Evolutionary conservation across 2,329 filamentous ascomycete genomes (phyloP).

Genomic region (Dryadomyces quercus-mongolicae): DNA sequence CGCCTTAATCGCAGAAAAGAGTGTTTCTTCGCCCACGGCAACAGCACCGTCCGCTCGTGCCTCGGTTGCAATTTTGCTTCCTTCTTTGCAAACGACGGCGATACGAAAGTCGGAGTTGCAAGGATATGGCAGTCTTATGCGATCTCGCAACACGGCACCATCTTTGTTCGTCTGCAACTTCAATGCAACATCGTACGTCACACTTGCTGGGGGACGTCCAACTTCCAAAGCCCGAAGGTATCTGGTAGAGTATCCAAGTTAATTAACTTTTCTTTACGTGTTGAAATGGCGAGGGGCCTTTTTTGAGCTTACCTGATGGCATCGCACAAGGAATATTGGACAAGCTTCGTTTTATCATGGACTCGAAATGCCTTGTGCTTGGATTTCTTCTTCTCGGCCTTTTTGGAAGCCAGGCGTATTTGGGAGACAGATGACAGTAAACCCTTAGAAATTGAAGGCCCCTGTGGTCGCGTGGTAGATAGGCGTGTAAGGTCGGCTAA

Average conservation of each 20-base stretch:
- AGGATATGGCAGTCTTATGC: constrained; percentile 76
- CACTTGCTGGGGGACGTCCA: constrained; percentile 56
- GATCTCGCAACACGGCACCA: constrained; percentile 76
- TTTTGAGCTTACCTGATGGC: constrained; percentile 62
- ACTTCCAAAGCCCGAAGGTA: constrained; percentile 90
- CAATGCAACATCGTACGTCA: constrained; percentile 84
- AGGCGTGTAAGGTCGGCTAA: constrained; percentile 37
- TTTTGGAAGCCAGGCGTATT: constrained; percentile 33
- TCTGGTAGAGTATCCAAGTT: constrained; percentile 32
- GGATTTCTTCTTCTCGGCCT: constrained; percentile 43
- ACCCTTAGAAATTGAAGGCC: constrained; percentile 33
- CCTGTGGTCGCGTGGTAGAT: constrained; percentile 27
- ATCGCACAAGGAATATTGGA: constrained; percentile 76
- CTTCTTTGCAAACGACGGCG: constrained; percentile 81
- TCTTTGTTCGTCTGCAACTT: constrained; percentile 75
- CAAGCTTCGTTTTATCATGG: constrained; percentile 52
- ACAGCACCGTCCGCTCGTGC: constrained; percentile 69
- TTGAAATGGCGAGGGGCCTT: neutral
- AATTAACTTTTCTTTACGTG: neutral
- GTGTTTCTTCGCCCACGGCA: constrained; percentile 70
- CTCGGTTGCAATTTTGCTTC: constrained; percentile 59
- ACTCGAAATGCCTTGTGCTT: constrained; percentile 53
- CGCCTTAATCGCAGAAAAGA: constrained; percentile 65
- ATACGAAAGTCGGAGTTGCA: constrained; percentile 82
- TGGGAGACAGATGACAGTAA: constrained; percentile 33